Evolutionary conservation across 164 flowering plant genomes (phyloP).

Genomic region (Cinnamomum micranthum): DNA sequence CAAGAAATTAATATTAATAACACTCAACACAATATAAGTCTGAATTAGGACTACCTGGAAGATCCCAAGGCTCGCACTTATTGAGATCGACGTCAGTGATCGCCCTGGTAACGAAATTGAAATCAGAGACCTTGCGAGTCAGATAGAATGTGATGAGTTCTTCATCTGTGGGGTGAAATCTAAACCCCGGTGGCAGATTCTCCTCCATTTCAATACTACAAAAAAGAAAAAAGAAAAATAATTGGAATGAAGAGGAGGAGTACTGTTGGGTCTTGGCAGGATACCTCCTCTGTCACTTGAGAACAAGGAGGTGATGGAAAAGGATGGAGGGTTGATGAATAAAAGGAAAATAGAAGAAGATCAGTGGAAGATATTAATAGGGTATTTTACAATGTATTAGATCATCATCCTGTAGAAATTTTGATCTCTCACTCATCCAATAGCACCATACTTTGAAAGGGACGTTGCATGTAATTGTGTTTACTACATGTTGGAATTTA

Average conservation of each 20-base stretch:
- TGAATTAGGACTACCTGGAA: constrained; percentile 51
- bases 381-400: not conserved
- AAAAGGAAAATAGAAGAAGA: not conserved
- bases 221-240: not conserved
- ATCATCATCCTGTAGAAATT: not conserved
- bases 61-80: constrained; percentile 90
- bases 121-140: constrained; percentile 54
- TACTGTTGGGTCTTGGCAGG: not conserved
- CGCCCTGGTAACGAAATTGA: constrained; percentile 42
- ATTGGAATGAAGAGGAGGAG: too few species aligned
- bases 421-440: not conserved
- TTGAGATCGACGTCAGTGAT: constrained; percentile 74
- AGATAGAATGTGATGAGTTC: constrained; percentile 71
- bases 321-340: not conserved
- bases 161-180: constrained; percentile 79
- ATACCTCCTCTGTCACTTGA: not conserved
- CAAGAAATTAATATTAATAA: not conserved
- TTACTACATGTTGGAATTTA: not conserved
- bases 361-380: constrained; percentile 9
- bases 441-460: not conserved
- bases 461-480: not conserved
- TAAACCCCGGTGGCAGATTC: constrained; percentile 70
- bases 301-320: not conserved
- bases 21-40: not conserved
- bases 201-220: constrained; percentile 37